phyloP scores from a whole-genome alignment of 202 grass and related monocot genomes.

The Panicum hallii region DNA sequence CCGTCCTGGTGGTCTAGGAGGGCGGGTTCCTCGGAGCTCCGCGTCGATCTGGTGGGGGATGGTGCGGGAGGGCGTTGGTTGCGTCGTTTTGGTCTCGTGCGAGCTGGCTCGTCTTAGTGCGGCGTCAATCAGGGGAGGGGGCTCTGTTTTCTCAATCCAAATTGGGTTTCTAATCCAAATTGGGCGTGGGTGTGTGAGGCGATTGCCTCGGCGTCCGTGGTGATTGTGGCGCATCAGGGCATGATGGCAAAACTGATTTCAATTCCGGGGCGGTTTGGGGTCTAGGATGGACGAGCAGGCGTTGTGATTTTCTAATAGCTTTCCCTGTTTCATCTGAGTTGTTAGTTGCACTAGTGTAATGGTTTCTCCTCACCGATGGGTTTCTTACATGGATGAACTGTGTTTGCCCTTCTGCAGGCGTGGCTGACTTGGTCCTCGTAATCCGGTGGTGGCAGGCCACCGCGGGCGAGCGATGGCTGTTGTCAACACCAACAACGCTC shows the following conservation, averaged over 20 bases:
- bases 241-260: neutral
- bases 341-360: neutral
- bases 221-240: neutral
- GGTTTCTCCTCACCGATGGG: neutral
- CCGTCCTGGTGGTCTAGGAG: neutral
- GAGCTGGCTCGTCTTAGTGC: neutral
- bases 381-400: slow-evolving; percentile 9
- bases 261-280: neutral
- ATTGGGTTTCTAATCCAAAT: neutral
- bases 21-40: neutral
- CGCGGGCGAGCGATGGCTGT: slow-evolving; percentile 46
- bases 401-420: slow-evolving; percentile 35
- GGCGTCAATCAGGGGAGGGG: neutral
- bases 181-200: neutral
- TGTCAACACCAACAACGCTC: slow-evolving; percentile 41
- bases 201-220: neutral
- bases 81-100: neutral
- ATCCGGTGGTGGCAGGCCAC: neutral
- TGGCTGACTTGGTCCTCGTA: neutral
- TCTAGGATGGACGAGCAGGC: neutral
- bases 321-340: neutral
- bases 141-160: neutral
- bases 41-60: slow-evolving; percentile 33
- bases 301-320: neutral
- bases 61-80: neutral